Conservation (phyloP, 2,329 filamentous ascomycete genomes). For the Monascus ruber region DNA sequence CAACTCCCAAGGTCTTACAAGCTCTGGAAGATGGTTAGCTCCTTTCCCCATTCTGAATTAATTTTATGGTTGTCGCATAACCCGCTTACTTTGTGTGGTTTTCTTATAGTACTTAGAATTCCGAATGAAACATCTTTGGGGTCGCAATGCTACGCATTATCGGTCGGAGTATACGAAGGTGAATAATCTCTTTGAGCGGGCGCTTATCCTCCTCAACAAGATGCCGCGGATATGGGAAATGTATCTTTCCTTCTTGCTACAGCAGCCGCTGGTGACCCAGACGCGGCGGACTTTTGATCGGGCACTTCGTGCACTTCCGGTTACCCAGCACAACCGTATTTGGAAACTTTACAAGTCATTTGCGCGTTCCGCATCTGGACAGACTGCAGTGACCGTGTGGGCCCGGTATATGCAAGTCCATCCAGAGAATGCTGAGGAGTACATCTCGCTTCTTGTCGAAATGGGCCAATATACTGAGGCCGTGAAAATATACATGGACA, state of each 20-base stretch:
- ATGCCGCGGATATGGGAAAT: conserved; percentile 99
- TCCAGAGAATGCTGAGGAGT: conserved; percentile 89
- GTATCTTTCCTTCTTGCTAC: conserved; percentile 81
- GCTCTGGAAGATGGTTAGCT: conserved; percentile 78
- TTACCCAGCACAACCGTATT: conserved; percentile 91
- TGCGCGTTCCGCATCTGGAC: conserved; percentile 77
- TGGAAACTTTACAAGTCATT: conserved; percentile 89
- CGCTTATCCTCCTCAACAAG: conserved; percentile 88
- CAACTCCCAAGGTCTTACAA: conserved; percentile 94
- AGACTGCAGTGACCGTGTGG: conserved; percentile 89
- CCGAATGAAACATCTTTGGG: conserved; percentile 66
- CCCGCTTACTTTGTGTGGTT: conserved; percentile 1
- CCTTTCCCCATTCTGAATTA: not conserved
- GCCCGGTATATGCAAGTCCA: conserved; percentile 93
- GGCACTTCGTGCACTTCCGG: conserved; percentile 77
- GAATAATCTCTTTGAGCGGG: conserved; percentile 86
- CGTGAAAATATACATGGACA: conserved; percentile 78
- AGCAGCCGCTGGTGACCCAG: conserved; percentile 81
- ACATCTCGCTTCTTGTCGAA: conserved; percentile 76
- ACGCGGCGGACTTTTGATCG: conserved; percentile 85
- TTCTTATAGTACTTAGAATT: conserved; percentile 64
- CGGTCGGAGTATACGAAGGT: conserved; percentile 80
- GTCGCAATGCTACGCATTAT: conserved; percentile 71
- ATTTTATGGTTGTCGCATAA: not conserved
- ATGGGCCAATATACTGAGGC: conserved; percentile 82